Conservation (phyloP, 768 basidiomycete genomes). For the Galerina sulciceps region DNA sequence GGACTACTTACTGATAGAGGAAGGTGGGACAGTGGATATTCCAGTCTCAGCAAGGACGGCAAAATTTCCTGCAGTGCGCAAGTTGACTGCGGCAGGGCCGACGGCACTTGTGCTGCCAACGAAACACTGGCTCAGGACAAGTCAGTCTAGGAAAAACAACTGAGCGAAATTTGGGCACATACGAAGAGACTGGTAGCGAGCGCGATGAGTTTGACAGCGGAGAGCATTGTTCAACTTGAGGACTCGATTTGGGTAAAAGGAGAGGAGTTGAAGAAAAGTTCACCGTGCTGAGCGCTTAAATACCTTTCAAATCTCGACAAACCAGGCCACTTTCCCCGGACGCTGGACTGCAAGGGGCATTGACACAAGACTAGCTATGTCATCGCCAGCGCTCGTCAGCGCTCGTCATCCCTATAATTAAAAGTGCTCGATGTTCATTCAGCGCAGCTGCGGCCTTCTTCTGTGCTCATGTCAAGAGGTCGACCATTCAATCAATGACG, state of each 20-base stretch:
- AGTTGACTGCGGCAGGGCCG: constrained; percentile 10
- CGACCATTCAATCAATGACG: too few relatives aligned
- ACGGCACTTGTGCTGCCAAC: background rate
- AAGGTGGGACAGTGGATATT: constrained; percentile 18
- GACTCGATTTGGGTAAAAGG: background rate
- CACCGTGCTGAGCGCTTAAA: background rate
- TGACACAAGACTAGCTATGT: too few relatives aligned
- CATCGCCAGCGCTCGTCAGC: too few relatives aligned
- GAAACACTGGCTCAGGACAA: constrained; percentile 1
- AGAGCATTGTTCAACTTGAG: background rate
- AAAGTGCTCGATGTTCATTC: too few relatives aligned
- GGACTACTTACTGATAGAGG: constrained; percentile 5
- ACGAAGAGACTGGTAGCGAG: background rate
- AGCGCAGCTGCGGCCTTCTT: too few relatives aligned
- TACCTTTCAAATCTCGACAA: background rate
- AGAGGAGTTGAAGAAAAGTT: background rate
- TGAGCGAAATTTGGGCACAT: background rate
- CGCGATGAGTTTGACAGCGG: background rate
- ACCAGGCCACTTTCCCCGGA: too few relatives aligned
- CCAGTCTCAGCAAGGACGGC: constrained; percentile 15
- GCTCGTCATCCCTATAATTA: too few relatives aligned
- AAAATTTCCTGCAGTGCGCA: constrained; percentile 14
- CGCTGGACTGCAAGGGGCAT: too few relatives aligned
- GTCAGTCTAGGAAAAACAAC: background rate
- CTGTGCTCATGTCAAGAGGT: too few relatives aligned